Evolutionary conservation across 345 rosid species (phyloP), one percentile per base, ranked within the genome.

Genomic region (Boechera divaricarpa): DNA sequence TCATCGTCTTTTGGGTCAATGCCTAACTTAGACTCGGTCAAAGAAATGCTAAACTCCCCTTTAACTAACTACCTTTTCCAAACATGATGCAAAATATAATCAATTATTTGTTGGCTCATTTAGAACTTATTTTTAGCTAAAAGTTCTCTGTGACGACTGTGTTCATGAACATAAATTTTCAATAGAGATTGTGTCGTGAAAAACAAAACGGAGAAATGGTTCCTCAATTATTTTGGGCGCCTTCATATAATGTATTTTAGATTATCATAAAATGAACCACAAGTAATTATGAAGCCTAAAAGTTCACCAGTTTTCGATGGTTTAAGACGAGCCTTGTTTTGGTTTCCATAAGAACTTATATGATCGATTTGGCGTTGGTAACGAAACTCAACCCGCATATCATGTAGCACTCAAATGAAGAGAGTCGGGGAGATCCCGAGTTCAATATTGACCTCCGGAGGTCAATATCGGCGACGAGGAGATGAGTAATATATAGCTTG

Each of bases 1-100:
- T 65, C 12, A 18, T 0, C 41, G 0, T 24, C 7, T 11, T 65
- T 55, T 0, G 16, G 48, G 69, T 72, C 77, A 66, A 59, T 72
- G 77, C 81, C 77, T 67, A 78, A 78, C 81, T 72, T 78, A 72
- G 77, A 78, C 74, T 60, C 1, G 39, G 81, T 71, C 77, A 77
- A 65, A 72, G 32, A 72, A 71, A 71, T 65, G 67, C 11, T 39
- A 57, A 47, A 21, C 32, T 32, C 0, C 18, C 51, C 54, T 66
- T 72, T 78, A 64, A 56, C 76, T 78, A 64, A 47, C 76, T 38
- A 63, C 18, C 48, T 66, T 78, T 67, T 42, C 21, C 63, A 66
- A 44, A 56, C 72, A 44, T 75, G 51, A 75, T 56, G 67, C 78
- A 73, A 52, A 16, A 53, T 63, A 73, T 32, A 18, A 48, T 58